Evolutionary conservation across 306 rosid genomes (phyloP).

Genomic region (Cicer cuneatum): DNA sequence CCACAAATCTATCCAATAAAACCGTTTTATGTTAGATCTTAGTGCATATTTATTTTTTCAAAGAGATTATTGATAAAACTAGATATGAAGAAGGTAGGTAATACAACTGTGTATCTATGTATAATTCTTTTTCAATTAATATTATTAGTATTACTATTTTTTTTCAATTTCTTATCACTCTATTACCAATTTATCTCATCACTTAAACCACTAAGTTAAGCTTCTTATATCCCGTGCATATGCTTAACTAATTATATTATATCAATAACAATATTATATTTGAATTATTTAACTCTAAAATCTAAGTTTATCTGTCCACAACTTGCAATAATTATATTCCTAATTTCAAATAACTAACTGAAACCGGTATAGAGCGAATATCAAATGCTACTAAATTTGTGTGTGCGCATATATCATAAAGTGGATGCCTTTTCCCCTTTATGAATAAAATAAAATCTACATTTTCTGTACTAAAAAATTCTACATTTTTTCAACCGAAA

Average conservation of each 20-base stretch:
- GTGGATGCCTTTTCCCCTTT: constrained; percentile 32
- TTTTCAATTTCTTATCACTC: no score
- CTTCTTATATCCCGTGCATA: neutral
- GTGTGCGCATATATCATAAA: neutral
- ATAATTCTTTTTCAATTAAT: no score
- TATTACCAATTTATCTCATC: no score
- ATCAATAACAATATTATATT: neutral
- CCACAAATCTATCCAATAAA: no score
- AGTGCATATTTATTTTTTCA: no score
- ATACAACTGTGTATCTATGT: no score
- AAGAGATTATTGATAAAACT: no score
- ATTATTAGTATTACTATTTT: no score
- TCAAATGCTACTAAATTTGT: constrained; percentile 17
- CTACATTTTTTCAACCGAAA: neutral
- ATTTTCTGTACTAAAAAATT: no score
- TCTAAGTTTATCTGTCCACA: neutral
- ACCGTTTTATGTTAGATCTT: no score
- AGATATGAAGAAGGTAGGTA: no score
- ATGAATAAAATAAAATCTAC: neutral
- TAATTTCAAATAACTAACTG: neutral
- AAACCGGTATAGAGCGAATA: constrained; percentile 5
- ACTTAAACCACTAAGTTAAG: no score
- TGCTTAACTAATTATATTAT: neutral
- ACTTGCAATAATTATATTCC: constrained; percentile 14
- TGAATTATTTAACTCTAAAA: constrained; percentile 17